Evolutionary conservation across 2,329 filamentous ascomycete species (phyloP), one percentile per base, ranked within the genome.

Genomic region (Claviceps monticola): DNA sequence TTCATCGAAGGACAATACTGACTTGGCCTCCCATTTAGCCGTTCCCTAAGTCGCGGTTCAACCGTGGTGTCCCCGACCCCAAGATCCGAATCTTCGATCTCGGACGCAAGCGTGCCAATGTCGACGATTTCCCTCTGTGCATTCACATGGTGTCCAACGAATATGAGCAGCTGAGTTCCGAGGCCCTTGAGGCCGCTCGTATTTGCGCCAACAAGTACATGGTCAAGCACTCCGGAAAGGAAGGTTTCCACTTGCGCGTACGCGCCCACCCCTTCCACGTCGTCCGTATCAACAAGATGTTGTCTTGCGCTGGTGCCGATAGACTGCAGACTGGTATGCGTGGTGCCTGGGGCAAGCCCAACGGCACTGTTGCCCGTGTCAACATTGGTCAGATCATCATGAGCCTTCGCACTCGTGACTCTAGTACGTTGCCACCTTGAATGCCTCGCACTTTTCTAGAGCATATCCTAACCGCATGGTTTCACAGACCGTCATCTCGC

Each of bases 261-360:
- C 82, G 93, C 71, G 90, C 89, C 70, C 93, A 98, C 83, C 93
- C 93, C 63, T 98, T 88, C 88, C 93, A 98, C 82, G 93, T 98
- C 77, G 86, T 98, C 82, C 93, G 93, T 78, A 98, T 98, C 90
- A 98, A 98, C 89, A 98, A 98, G 87, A 98, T 98, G 93, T 91
- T 98, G 88, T 97, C 93, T 71, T 98, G 93, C 76, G 93, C 93
- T 70, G 93, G 93, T 83, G 93, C 93, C 84, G 93, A 98, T 97
- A 89, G 93, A 86, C 82, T 98, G 75, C 93, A 98, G 79, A 98
- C 93, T 66, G 93, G 93, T 82, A 98, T 98, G 93, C 91, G 93
- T 86, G 93, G 93, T 84, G 93, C 93, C 66, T 98, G 89, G 84
- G 93, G 93, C 71, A 98, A 98, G 86, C 93, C 93, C 74, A 95